These are phyloP conservation scores for Dactylonectria estremocensis DNA, from an alignment of 2,329 filamentous ascomycete genomes.

Conservation along the genomic window DNA sequence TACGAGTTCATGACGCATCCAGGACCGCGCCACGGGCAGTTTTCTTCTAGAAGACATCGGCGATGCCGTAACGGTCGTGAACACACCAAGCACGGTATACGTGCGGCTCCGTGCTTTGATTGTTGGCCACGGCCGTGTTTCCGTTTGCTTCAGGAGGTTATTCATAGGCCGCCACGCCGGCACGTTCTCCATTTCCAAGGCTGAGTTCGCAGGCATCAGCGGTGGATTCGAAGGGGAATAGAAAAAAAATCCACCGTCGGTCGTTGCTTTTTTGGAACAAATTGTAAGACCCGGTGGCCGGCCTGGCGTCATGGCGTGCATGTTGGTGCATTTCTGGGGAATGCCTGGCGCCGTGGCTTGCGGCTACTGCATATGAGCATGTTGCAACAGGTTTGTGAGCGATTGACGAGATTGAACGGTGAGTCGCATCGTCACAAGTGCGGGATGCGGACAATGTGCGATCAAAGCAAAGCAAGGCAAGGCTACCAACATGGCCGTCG, in stretches of 20 bases:
- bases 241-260: not conserved
- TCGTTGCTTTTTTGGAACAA: conserved; percentile 13
- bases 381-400: not conserved
- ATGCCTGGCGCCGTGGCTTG: conserved; percentile 26
- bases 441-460: not conserved
- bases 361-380: not conserved
- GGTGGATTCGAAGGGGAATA: not conserved
- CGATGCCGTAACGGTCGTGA: conserved; percentile 27
- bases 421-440: not conserved
- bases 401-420: conserved; percentile 24
- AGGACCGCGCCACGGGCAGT: conserved; percentile 11
- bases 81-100: conserved; percentile 9
- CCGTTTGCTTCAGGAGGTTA: conserved; percentile 7
- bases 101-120: conserved; percentile 26
- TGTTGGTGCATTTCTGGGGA: conserved; percentile 28
- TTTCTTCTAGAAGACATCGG: conserved; percentile 40
- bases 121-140: not conserved
- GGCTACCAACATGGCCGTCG: not conserved
- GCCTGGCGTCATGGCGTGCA: conserved; percentile 11
- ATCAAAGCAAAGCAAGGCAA: not conserved
- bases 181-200: not conserved
- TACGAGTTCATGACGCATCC: not conserved
- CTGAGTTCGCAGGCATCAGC: not conserved
- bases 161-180: conserved; percentile 10
- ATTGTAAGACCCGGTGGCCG: too few species aligned